A percentile compares a stretch with the other conserved stretches of the same genome.
phyloP scores from a whole-genome alignment of 83 land plant genomes.

The Thuja plicata region DNA sequence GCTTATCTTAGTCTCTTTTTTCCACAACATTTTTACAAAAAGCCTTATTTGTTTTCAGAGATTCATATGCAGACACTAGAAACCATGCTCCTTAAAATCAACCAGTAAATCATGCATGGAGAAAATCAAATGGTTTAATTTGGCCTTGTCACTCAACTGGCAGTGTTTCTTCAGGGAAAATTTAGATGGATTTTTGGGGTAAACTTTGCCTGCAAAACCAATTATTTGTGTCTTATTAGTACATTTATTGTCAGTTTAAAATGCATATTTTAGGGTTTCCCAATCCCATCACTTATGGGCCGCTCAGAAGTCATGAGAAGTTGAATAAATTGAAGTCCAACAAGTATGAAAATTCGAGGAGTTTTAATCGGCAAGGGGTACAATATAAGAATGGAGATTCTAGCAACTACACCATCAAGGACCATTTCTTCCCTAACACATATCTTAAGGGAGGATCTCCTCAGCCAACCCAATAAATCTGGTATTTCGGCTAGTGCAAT shows the following conservation, averaged over 20 bases:
- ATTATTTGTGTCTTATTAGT: not conserved
- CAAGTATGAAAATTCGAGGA: no score
- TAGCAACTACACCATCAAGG: no score
- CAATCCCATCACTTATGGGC: not conserved
- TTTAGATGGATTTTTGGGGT: not conserved
- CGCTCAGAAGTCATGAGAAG: not conserved
- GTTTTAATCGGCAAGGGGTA: no score
- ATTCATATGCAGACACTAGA: not conserved
- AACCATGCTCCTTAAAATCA: not conserved
- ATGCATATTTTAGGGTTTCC: not conserved
- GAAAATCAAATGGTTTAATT: not conserved
- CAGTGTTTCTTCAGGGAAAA: not conserved
- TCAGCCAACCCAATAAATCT: no score
- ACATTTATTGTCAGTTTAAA: not conserved
- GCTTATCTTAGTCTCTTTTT: no score
- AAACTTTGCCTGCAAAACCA: conserved; percentile 1
- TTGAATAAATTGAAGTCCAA: no score
- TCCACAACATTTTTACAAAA: no score
- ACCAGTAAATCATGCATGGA: not conserved
- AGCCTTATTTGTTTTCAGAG: not conserved
- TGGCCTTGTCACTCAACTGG: not conserved
- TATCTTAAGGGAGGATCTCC: no score
- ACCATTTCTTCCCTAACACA: no score
- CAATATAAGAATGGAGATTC: no score
- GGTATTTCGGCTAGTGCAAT: no score